Base-by-base conservation (phyloP, 2,329 filamentous ascomycete species). In the Ceratocystis cacaofunesta region DNA sequence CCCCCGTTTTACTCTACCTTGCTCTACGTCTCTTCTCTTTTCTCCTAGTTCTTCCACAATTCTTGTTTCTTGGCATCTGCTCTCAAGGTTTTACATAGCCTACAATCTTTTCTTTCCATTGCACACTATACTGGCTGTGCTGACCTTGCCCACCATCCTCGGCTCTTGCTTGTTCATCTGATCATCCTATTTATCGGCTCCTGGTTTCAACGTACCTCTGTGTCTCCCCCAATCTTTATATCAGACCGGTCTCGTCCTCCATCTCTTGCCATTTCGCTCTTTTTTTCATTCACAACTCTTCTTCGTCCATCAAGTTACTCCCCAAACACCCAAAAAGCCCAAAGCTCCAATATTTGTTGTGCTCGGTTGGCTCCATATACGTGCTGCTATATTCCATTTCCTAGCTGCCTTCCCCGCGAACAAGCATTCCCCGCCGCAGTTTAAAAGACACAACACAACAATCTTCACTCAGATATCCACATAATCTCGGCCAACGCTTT, bases 1-100 rank as follows among this genome's bases (percentile, higher is more conserved):
- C 19, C 64, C 57, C 68, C 41, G 63, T 36, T 36, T 36, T 36
- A 36, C 32, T 36, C 32, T 36, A 25, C 32, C 52, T 30, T 30
- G 52, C 52, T n/a, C 17, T 30, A 30, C 15, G 28, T 22, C 64
- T 61, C 66, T 48, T 41, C 43, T 66, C 63, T 55, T 55, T 41
- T 65, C 65, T 44, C 60, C 62, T 44, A 28, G 55, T 43, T 30
- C 55, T 43, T 52, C 52, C 36, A 22, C 58, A 52, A 65, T 48
- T 63, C 68, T 61, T 41, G 19, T 44, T 50, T 22, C 41, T 62
- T 30, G 25, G 17, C 61, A 30, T 32, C 61, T 32, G 25, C 5
- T 57, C 52, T 36, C 2, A 28, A 25, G 48, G 48, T 25, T 52
- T 25, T 52, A 50, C 48, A 52, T 12, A 52, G 48, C 19, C 48